Percentiles rank a stretch among this genome's conserved stretches.
Conservation (phyloP, 1,139 yeast genomes). For the Suhomyces bolitotheri region DNA sequence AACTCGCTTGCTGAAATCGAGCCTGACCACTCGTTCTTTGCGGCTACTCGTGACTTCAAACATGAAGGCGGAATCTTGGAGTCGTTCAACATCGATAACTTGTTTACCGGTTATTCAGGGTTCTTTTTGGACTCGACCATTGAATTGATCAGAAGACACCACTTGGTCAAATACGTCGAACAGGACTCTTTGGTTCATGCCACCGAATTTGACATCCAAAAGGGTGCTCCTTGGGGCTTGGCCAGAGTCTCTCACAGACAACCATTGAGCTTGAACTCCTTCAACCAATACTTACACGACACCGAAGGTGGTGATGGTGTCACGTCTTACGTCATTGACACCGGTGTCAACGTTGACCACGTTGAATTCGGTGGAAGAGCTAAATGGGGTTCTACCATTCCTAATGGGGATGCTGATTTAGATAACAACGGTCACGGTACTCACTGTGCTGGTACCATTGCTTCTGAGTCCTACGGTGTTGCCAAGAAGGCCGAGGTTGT, state of each 20-base stretch:
- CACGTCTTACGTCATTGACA: constrained; percentile 45
- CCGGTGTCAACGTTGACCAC: constrained; percentile 43
- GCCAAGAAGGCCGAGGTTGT: constrained; percentile 45
- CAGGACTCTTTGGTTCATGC: constrained; percentile 75
- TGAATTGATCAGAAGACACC: constrained; percentile 67
- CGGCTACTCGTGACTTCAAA: constrained; percentile 33
- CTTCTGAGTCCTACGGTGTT: constrained; percentile 43
- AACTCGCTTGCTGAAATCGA: constrained; percentile 29
- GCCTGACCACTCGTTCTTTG: constrained; percentile 42
- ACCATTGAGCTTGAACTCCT: constrained; percentile 69
- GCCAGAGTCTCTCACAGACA: constrained; percentile 92
- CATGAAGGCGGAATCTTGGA: constrained; percentile 64
- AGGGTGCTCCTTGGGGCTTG: constrained; percentile 95
- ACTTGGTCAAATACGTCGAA: constrained; percentile 77
- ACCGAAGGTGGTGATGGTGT: constrained; percentile 49
- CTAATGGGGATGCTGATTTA: constrained; percentile 35
- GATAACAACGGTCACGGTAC: constrained; percentile 48
- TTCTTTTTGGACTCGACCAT: constrained; percentile 70
- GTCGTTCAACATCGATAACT: constrained; percentile 58
- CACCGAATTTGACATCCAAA: constrained; percentile 62
- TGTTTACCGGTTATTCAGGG: constrained; percentile 70
- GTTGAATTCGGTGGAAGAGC: constrained; percentile 47
- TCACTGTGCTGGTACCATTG: constrained; percentile 50
- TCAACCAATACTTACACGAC: constrained; percentile 85
- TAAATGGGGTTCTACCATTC: constrained; percentile 42